phyloP scores from a whole-genome alignment of 768 basidiomycete genomes.

The Paxillus involutus region DNA sequence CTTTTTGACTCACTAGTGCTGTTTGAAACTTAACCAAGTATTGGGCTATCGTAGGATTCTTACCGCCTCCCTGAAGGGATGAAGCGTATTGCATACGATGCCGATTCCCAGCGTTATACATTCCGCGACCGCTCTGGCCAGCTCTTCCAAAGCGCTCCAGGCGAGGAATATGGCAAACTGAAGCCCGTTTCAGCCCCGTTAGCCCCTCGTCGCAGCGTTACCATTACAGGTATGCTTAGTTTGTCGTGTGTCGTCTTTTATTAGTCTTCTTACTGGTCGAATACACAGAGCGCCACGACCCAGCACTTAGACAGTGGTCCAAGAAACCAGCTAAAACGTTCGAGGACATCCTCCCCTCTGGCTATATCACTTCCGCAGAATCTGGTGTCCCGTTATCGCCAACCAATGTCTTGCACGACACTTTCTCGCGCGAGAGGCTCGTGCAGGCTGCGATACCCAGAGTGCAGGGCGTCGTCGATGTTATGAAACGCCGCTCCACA shows the following conservation, averaged over 20 bases:
- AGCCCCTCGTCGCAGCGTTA: slow-evolving; percentile 25
- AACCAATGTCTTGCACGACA: slow-evolving; percentile 2
- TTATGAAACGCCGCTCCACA: slow-evolving; percentile 22
- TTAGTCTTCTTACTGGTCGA: slow-evolving; percentile 1
- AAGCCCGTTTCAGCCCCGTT: slow-evolving; percentile 31
- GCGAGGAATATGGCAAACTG: slow-evolving; percentile 45
- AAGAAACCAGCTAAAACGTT: slow-evolving; percentile 38
- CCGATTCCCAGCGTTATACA: slow-evolving; percentile 50
- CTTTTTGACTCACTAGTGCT: not conserved
- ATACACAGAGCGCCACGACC: slow-evolving; percentile 24
- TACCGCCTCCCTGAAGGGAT: slow-evolving; percentile 42
- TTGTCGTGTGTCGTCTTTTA: not conserved
- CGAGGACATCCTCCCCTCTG: slow-evolving; percentile 45
- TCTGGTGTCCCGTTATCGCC: slow-evolving; percentile 28
- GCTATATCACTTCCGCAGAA: slow-evolving; percentile 41
- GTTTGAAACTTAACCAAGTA: not conserved
- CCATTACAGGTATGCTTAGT: slow-evolving; percentile 16
- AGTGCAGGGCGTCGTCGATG: slow-evolving; percentile 38
- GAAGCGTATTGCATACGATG: slow-evolving; percentile 52
- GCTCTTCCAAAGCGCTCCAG: slow-evolving; percentile 45
- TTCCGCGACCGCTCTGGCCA: slow-evolving; percentile 47
- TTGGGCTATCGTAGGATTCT: slow-evolving; percentile 27
- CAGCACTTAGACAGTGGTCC: slow-evolving; percentile 23
- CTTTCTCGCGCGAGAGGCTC: slow-evolving; percentile 30
- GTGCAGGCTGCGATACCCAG: slow-evolving; percentile 37